These are phyloP conservation scores for Phalaenopsis equestris DNA, from an alignment of 106 monocot genomes.

Conservation along the genomic window DNA sequence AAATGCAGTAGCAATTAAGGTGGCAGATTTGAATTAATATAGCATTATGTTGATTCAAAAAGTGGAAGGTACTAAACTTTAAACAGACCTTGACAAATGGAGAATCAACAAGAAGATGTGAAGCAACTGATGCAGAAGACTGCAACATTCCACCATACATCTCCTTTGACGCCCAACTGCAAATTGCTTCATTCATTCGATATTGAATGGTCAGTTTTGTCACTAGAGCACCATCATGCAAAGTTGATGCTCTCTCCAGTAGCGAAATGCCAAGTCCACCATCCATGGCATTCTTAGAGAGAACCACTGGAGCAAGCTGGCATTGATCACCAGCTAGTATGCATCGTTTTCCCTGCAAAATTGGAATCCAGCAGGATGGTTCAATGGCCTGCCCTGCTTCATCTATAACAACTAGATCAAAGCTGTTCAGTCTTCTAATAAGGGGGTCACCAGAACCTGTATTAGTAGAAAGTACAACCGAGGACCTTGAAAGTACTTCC, in stretches of 20 bases:
- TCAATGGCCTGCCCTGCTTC: conserved; percentile 97
- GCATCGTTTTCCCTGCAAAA: conserved; percentile 83
- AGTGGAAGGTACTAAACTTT: neutral
- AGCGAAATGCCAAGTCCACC: conserved; percentile 88
- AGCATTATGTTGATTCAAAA: neutral
- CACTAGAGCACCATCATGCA: conserved; percentile 57
- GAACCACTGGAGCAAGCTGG: conserved; percentile 86
- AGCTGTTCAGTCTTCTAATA: conserved; percentile 55
- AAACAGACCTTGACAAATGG: conserved; percentile 78
- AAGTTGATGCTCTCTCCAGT: conserved; percentile 57
- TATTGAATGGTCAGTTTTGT: conserved; percentile 76
- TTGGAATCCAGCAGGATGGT: conserved; percentile 92
- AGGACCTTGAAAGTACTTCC: conserved; percentile 71
- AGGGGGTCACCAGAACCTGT: conserved; percentile 82
- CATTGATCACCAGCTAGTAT: conserved; percentile 90
- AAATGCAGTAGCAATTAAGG: neutral
- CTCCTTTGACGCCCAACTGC: conserved; percentile 94
- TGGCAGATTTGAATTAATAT: neutral
- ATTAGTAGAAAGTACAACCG: conserved; percentile 86
- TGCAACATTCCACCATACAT: conserved; percentile 70
- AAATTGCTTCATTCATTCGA: conserved; percentile 92
- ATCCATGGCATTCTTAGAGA: conserved; percentile 85
- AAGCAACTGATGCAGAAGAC: conserved; percentile 63
- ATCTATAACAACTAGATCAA: conserved; percentile 92
- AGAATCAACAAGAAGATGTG: conserved; percentile 89